Conservation (phyloP, 805 yeast species). For the Ogataea trehaloabstinens region DNA sequence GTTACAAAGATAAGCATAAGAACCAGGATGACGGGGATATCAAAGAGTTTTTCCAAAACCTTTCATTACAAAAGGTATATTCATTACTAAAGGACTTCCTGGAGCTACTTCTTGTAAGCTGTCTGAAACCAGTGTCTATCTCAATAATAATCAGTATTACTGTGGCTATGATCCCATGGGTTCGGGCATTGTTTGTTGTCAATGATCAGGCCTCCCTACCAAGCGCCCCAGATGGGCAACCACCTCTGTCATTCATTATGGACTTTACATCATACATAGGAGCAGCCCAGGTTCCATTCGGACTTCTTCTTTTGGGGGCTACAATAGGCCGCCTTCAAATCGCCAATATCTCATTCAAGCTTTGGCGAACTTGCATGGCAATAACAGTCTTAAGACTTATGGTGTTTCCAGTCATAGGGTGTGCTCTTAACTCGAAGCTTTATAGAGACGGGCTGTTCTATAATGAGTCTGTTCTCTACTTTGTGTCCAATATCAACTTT, state of each 20-base stretch:
- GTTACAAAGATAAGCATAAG: conserved; percentile 1
- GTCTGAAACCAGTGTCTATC: conserved; percentile 68
- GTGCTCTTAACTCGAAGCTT: conserved; percentile 62
- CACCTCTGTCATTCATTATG: conserved; percentile 82
- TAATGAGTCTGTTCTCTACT: conserved; percentile 57
- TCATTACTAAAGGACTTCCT: conserved; percentile 4
- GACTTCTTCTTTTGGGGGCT: conserved; percentile 79
- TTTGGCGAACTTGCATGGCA: conserved; percentile 62
- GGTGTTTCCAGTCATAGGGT: conserved; percentile 77
- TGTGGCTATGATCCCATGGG: conserved; percentile 85
- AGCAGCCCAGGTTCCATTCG: conserved; percentile 85
- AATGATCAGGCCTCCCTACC: conserved; percentile 50
- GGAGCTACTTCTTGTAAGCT: conserved; percentile 38
- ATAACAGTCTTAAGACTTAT: conserved; percentile 60
- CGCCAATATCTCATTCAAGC: conserved; percentile 60
- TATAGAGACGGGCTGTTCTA: conserved; percentile 62
- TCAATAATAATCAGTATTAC: conserved; percentile 63
- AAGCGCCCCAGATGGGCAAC: conserved; percentile 79
- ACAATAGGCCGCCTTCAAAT: conserved; percentile 76
- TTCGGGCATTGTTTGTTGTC: conserved; percentile 63
- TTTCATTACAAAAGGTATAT: background rate
- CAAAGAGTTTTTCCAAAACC: background rate
- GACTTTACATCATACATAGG: conserved; percentile 81
- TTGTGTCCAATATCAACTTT: conserved; percentile 71
- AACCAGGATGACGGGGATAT: background rate